Base-by-base conservation (phyloP, 768 basidiomycete species). In the Arthromyces matolae region DNA sequence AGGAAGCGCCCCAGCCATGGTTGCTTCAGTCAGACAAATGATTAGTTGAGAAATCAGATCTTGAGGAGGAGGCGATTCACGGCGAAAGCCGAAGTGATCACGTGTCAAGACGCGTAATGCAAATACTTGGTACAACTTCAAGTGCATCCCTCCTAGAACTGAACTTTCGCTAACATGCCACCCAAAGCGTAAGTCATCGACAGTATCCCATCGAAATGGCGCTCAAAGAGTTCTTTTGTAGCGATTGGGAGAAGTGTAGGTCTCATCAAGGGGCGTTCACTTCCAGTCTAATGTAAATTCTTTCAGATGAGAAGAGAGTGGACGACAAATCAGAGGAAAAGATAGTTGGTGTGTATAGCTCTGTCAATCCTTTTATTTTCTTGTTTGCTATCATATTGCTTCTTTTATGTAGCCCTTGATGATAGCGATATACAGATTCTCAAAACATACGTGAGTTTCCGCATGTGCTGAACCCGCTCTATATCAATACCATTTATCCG, bases 371-470 rank as follows among this genome's bases (percentile, higher is more conserved):
- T n/a, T n/a, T n/a, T n/a, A n/a, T n/a, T n/a, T n/a, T n/a, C n/a
- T n/a, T n/a, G n/a, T n/a, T 3, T 38, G 23, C 22, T 27, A 19
- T 27, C 9, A 56, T 60, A 22, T 65, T 28, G n/a, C 13, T 39
- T 10, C 38, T 3, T 23, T 23, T 29, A 3, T 42, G 12, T 51
- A 96, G 95, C 87, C 42, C 83, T 99, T 52, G 96, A 98, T 63
- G 95, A 97, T 60, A 93, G 91, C 56, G 96, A 98, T 64, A 99
- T 99, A 42, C 95, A 98, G 66, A 96, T 99, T 57, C 81, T 99
- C 54, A 96, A 97, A 75, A 99, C 95, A 50, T 98, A 98, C 68
- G 95, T 92, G 67, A 50, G 84, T 57, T 22, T 28, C 27, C 35
- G 40, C 43, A 35, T 25, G 6, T 18, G 28, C 4, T 31, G n/a